A percentile compares a stretch with the other conserved stretches of the same genome.
Conservation (phyloP, 2,329 filamentous ascomycete species). For the Mycogone perniciosa region DNA sequence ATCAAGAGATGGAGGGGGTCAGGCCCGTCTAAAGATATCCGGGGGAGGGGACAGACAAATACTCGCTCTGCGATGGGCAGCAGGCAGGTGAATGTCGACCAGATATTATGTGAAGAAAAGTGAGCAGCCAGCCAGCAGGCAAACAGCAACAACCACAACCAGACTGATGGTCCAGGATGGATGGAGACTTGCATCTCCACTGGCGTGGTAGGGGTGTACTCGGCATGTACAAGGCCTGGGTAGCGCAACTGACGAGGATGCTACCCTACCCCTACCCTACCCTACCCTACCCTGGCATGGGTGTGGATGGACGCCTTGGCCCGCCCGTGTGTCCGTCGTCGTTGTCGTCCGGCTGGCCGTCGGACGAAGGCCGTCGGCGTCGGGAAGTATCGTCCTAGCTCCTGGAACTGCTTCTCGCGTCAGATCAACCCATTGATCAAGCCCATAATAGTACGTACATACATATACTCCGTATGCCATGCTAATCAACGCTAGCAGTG, state of each 20-base stretch:
- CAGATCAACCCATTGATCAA: not conserved
- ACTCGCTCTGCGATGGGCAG: not conserved
- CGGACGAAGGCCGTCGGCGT: not conserved
- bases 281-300: not conserved
- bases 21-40: conserved; percentile 11
- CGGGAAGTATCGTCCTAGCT: too few species aligned
- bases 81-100: not conserved
- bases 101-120: not conserved
- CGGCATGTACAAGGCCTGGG: not conserved
- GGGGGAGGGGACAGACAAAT: conserved; percentile 10
- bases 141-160: too few species aligned
- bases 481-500: too few species aligned
- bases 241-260: not conserved
- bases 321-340: not conserved
- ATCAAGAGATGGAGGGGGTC: conserved; percentile 3
- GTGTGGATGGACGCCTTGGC: not conserved
- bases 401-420: not conserved
- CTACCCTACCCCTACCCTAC: too few species aligned
- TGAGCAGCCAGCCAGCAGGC: not conserved
- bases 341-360: not conserved
- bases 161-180: not conserved
- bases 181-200: conserved; percentile 1
- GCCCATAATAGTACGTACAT: too few species aligned
- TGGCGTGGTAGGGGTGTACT: conserved; percentile 3
- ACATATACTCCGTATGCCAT: too few species aligned